Percentiles rank a stretch among this genome's conserved stretches.
Evolutionary conservation across 768 basidiomycete species (phyloP).

Genomic region (Erythrobasidium yunnanense): DNA sequence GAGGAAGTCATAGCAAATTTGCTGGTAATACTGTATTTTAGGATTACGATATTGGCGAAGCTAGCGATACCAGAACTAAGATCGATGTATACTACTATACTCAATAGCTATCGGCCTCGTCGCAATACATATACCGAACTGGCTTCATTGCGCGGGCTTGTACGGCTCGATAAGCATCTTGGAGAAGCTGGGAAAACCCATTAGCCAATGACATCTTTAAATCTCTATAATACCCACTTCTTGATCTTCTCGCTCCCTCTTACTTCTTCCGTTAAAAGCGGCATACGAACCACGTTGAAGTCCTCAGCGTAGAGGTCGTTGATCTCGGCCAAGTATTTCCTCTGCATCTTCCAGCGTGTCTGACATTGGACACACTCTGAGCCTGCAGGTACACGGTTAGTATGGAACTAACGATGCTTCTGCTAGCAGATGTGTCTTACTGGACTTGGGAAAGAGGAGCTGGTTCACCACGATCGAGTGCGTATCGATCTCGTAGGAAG

Average conservation of each 20-base stretch:
- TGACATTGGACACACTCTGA: conserved; percentile 92
- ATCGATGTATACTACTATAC: too few relatives aligned
- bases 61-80: too few relatives aligned
- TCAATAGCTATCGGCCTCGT: too few relatives aligned
- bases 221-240: conserved; percentile 38
- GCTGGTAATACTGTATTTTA: too few relatives aligned
- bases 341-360: conserved; percentile 88
- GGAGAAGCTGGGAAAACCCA: conserved; percentile 30
- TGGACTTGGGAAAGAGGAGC: conserved; percentile 88
- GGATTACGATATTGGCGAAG: too few relatives aligned
- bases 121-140: neutral
- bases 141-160: conserved; percentile 21
- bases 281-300: conserved; percentile 91
- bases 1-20: too few relatives aligned
- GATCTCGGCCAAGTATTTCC: conserved; percentile 90
- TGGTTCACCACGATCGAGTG: conserved; percentile 99
- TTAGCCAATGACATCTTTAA: neutral
- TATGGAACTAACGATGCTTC: neutral
- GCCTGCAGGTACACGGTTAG: conserved; percentile 45
- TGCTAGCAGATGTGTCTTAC: too few relatives aligned
- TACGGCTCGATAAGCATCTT: conserved; percentile 36
- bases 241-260: conserved; percentile 86
- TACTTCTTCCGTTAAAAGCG: conserved; percentile 90
- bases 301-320: conserved; percentile 96
- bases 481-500: conserved; percentile 71